These are phyloP conservation scores for Trametes cinnabarina DNA, from an alignment of 768 basidiomycete species.

Conservation along the genomic window DNA sequence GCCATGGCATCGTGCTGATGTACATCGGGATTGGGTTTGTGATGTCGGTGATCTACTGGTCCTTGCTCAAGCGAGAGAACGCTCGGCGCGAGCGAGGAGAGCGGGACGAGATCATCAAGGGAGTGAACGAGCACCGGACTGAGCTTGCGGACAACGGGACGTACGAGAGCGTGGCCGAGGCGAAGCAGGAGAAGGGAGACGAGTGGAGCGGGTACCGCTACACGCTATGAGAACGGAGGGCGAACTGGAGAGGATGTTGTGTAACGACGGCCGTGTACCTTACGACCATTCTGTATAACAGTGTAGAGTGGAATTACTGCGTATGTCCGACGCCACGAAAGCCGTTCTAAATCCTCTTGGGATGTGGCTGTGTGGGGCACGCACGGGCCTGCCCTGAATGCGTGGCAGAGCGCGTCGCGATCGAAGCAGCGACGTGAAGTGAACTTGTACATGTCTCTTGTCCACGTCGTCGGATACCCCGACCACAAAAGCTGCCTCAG, in stretches of 20 bases:
- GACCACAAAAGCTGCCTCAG: constrained; percentile 21
- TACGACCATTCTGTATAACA: constrained; percentile 1
- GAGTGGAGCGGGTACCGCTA: constrained; percentile 77
- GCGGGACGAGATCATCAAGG: constrained; percentile 66
- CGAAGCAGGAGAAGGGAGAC: constrained; percentile 70
- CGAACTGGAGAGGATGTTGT: not conserved
- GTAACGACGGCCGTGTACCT: not conserved
- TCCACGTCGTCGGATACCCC: constrained; percentile 11
- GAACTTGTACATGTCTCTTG: no score
- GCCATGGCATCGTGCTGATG: constrained; percentile 64
- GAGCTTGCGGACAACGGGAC: constrained; percentile 51
- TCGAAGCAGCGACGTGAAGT: no score
- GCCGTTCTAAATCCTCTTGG: constrained; percentile 13
- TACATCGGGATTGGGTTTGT: constrained; percentile 67
- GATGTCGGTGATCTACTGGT: constrained; percentile 40
- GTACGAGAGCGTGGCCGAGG: constrained; percentile 58
- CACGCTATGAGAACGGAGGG: constrained; percentile 36
- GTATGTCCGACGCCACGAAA: not conserved
- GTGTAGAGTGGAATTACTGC: constrained; percentile 11
- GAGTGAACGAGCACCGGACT: constrained; percentile 35
- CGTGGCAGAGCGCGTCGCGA: constrained; percentile 1
- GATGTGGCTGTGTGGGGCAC: constrained; percentile 17
- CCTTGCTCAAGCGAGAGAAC: constrained; percentile 58
- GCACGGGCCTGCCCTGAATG: constrained; percentile 20
- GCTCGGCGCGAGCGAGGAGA: constrained; percentile 64